Percentiles rank a stretch among this genome's conserved stretches.
Evolutionary conservation across 352 stramenopile species (phyloP).

Genomic region (Globisporangium camurandrum): DNA sequence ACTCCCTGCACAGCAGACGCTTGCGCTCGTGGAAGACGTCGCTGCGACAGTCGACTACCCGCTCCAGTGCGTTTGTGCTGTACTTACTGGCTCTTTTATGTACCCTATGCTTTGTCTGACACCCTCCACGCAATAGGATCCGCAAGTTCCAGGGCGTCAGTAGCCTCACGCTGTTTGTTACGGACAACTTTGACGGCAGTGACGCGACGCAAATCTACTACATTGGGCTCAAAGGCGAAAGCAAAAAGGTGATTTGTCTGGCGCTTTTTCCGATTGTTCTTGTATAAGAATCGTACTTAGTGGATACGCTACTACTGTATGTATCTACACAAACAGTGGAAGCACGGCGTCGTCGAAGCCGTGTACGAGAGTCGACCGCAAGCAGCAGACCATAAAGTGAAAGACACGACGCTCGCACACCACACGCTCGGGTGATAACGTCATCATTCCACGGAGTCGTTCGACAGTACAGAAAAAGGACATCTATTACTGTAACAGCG

Average conservation of each 20-base stretch:
- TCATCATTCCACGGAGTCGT: background rate
- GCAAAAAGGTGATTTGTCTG: constrained; percentile 84
- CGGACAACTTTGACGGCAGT: constrained; percentile 62
- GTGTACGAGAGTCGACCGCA: constrained; percentile 80
- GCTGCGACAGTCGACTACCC: constrained; percentile 65
- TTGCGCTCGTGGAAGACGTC: constrained; percentile 72
- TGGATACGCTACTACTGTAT: background rate
- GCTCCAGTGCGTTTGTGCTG: constrained; percentile 38
- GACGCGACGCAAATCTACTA: constrained; percentile 80
- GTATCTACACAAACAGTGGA: constrained; percentile 45
- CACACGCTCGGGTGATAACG: constrained; percentile 39
- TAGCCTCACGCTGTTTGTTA: constrained; percentile 73
- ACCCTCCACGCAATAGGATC: constrained; percentile 28
- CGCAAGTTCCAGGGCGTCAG: constrained; percentile 84
- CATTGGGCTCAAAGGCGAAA: constrained; percentile 83
- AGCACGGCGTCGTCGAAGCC: constrained; percentile 75
- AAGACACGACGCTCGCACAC: constrained; percentile 30
- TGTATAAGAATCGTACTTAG: too few species aligned
- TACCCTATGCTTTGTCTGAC: background rate
- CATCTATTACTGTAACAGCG: constrained; percentile 18
- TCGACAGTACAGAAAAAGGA: background rate
- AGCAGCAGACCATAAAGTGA: constrained; percentile 71
- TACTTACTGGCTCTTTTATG: background rate
- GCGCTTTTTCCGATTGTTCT: too few species aligned
- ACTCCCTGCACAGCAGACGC: constrained; percentile 59